phyloP scores from a whole-genome alignment of 169 alveolate species.

The Eimeria sp. region DNA sequence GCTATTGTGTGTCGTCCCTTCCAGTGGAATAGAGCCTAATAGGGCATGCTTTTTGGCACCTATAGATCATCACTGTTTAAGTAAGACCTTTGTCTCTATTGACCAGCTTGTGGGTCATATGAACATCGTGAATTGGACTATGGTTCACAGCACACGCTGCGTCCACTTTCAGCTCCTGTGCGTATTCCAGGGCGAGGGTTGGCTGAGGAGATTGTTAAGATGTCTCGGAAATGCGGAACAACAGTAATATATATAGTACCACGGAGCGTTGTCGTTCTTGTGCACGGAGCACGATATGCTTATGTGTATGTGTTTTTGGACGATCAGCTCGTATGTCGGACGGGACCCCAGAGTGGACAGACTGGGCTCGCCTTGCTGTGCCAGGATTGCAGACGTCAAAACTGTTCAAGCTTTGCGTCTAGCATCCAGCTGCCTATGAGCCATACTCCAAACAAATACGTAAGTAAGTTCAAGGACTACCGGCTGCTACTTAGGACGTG shows the following conservation, averaged over 20 bases:
- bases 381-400: neutral
- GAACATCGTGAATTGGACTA: neutral
- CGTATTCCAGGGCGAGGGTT: neutral
- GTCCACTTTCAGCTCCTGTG: neutral
- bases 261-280: neutral
- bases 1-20: neutral
- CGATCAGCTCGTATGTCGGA: neutral
- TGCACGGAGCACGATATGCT: neutral
- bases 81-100: neutral
- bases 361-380: neutral
- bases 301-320: neutral
- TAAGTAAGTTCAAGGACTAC: neutral
- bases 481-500: neutral
- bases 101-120: neutral
- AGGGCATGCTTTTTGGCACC: neutral
- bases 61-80: neutral
- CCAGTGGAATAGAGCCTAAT: neutral
- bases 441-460: neutral
- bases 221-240: neutral
- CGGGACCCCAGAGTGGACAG: neutral
- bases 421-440: neutral
- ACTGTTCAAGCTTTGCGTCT: neutral
- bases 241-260: neutral
- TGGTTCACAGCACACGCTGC: neutral
- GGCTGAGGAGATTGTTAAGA: neutral